These are phyloP conservation scores for Chrysosporium queenslandicum DNA, from an alignment of 2,329 filamentous ascomycete genomes.

Conservation along the genomic window DNA sequence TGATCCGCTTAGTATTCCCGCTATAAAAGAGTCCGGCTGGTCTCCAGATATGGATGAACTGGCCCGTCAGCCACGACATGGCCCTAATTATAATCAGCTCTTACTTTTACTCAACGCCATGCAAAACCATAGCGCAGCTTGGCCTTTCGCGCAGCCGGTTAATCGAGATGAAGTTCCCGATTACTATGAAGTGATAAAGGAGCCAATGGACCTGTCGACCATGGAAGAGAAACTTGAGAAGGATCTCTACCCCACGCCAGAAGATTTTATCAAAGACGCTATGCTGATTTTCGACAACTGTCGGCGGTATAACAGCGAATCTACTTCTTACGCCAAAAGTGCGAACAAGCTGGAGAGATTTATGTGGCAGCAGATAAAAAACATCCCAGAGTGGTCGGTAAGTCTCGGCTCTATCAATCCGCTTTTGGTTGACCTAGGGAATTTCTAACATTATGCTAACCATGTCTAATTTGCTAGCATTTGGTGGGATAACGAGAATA, in stretches of 20 bases:
- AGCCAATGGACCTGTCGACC: conserved; percentile 91
- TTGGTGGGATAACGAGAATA: too few relatives aligned
- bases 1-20: conserved; percentile 74
- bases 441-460: neutral
- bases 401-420: conserved; percentile 28
- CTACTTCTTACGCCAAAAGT: conserved; percentile 85
- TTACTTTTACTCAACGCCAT: conserved; percentile 87
- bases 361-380: conserved; percentile 88
- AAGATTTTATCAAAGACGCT: conserved; percentile 85
- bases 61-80: conserved; percentile 85
- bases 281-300: conserved; percentile 90
- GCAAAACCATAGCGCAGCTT: conserved; percentile 84
- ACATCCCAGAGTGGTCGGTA: conserved; percentile 82
- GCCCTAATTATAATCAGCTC: conserved; percentile 90
- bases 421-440: neutral
- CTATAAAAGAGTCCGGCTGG: conserved; percentile 89
- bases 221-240: conserved; percentile 95
- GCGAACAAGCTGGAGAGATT: conserved; percentile 88
- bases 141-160: conserved; percentile 90
- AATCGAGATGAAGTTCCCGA: conserved; percentile 95
- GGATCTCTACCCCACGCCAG: conserved; percentile 79
- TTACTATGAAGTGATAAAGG: conserved; percentile 96
- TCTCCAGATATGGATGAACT: conserved; percentile 96
- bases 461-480: neutral
- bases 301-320: conserved; percentile 92